A percentile compares a stretch with the other conserved stretches of the same genome.
Evolutionary conservation across 257 asterid genomes (phyloP).

Genomic region (Anisodus tanguticus): DNA sequence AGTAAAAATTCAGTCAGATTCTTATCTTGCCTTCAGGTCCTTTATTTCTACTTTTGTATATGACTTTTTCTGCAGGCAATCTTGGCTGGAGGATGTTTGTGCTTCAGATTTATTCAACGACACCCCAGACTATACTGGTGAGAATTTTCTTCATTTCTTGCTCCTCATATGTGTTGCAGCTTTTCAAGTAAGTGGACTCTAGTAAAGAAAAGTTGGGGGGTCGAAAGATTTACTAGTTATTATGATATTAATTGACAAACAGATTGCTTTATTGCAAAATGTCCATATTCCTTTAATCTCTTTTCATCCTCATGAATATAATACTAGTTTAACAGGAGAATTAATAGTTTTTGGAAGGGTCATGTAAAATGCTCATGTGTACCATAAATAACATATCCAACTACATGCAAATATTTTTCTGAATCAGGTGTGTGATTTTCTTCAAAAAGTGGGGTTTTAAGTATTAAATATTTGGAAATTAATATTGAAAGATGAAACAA

Average conservation of each 20-base stretch:
- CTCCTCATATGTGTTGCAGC: background rate
- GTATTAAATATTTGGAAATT: background rate
- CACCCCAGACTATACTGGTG: constrained; percentile 1
- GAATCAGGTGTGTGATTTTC: background rate
- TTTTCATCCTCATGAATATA: background rate
- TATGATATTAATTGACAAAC: background rate
- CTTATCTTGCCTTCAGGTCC: background rate
- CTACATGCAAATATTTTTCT: background rate
- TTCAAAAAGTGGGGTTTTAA: background rate
- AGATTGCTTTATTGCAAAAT: constrained; percentile 1
- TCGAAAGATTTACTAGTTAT: background rate
- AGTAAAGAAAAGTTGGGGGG: background rate
- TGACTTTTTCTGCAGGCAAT: constrained; percentile 19
- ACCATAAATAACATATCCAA: background rate
- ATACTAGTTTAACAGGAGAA: background rate
- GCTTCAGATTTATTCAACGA: constrained; percentile 15
- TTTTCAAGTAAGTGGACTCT: constrained; percentile 4
- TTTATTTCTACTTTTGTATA: background rate
- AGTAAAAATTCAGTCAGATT: background rate
- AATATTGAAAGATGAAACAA: background rate
- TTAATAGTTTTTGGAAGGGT: background rate
- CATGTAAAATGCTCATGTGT: background rate
- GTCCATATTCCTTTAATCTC: constrained; percentile 5
- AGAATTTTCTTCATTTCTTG: constrained; percentile 11
- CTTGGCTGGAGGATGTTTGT: constrained; percentile 28